phyloP scores from a whole-genome alignment of 192 early-diverging fungal genomes.

The Backusella westeae region DNA sequence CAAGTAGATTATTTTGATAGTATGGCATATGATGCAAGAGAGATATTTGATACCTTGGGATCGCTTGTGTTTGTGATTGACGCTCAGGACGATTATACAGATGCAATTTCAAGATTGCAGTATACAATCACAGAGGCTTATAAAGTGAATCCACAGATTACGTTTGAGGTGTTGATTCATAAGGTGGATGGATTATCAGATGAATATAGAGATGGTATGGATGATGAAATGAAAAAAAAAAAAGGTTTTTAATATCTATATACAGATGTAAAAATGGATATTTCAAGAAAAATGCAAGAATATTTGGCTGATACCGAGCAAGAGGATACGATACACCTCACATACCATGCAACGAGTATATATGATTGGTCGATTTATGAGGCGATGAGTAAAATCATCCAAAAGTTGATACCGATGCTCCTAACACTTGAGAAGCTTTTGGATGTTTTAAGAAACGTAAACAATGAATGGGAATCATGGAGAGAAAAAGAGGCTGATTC shows the following conservation, averaged over 20 bases:
- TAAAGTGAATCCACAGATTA: conserved; percentile 77
- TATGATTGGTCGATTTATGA: conserved; percentile 95
- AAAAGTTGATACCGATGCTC: conserved; percentile 82
- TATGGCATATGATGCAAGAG: conserved; percentile 56
- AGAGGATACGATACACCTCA: conserved; percentile 73
- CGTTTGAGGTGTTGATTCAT: conserved; percentile 94
- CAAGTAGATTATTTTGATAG: conserved; percentile 78
- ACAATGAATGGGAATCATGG: background rate
- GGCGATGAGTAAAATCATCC: conserved; percentile 92
- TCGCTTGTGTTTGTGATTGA: conserved; percentile 95
- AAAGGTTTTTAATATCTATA: conserved; percentile 40
- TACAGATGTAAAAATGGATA: conserved; percentile 88
- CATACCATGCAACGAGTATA: conserved; percentile 89
- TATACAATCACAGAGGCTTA: conserved; percentile 74
- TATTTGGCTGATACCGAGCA: conserved; percentile 71
- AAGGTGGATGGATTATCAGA: conserved; percentile 96
- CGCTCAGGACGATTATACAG: conserved; percentile 89
- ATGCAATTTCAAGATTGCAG: conserved; percentile 73
- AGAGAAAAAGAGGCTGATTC: too few species aligned
- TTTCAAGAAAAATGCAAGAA: conserved; percentile 88
- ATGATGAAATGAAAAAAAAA: conserved; percentile 86
- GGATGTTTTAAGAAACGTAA: conserved; percentile 91
- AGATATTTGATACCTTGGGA: conserved; percentile 68
- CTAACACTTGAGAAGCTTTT: conserved; percentile 86
- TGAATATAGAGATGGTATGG: conserved; percentile 87